Evolutionary conservation across 1,139 yeast species (phyloP), one percentile per base, ranked within the genome.

Genomic region (Saccharomyces hybrid): DNA sequence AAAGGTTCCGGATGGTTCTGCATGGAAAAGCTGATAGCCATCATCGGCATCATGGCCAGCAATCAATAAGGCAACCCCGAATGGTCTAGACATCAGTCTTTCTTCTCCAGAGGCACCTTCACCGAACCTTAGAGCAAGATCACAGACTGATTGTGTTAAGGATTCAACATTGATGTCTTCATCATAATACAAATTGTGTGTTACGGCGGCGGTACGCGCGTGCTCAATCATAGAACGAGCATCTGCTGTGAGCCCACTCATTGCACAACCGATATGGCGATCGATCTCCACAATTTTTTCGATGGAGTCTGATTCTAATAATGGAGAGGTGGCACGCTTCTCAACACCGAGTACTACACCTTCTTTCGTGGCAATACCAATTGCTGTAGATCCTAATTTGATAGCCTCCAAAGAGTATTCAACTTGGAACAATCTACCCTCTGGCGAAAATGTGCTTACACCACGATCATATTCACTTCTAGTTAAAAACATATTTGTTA

Each of bases 381-480:
- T 91, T 59, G 99, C 99, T 2, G 99, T 95, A 32, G 97, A 89
- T 14, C 99, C 66, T 60, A 86, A 79, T 71, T 93, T 95, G 72
- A 95, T 95, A 52, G 99, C 99, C 73, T 95, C 99, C 53, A 93
- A 77, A 11, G 99, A 95, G 73, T 95, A 95, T 72, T 95, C 99
- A 49, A 95, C 99, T 75, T 95, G 99, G 75, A 95, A 95, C 59
- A 95, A 78, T 70, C 99, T 87, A 32, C 99, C 99, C 73, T 95
- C 99, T 14, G 99, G 99, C 1, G 98, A 91, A 73, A 95, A 95
- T 6, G 99, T 93, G 68, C 95, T 87, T 54, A 95, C 99, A 60
- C 99, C 99, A 74, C 99, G 88, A 71, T 95, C 99, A 73, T 95
- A 95, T 78, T 95, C 99, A 75, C 96, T 88, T 85, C 99, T 85